Evolutionary conservation across 148 eudicot species (phyloP), one percentile per base, ranked within the genome.

Genomic region (Arctostaphylos glauca): DNA sequence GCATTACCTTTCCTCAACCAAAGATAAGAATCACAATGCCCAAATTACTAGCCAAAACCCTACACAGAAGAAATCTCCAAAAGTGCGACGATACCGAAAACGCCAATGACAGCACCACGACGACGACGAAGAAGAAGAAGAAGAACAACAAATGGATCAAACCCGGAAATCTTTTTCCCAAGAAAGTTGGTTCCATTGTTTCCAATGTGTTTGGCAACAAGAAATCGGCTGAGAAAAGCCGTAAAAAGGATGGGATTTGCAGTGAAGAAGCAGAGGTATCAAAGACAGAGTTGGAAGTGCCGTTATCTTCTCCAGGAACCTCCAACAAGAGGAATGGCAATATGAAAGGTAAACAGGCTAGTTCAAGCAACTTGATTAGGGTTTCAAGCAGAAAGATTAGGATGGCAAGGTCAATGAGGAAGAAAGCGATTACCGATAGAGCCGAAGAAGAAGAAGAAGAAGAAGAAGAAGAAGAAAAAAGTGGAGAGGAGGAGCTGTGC

Each of bases 401-500:
- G 70, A 66, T 54, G 67, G 76, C 2, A 5, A 43, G 56, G 68
- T 75, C 80, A 31, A 53, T 12, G 31, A 81, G 77, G 16, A 52
- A 74, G 78, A 79, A 66, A 44, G 73, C 56, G 44, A 59, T 31
- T 4, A 7, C 2, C 74, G 19, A 68, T 31, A 3, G 19, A 14
- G 47, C 8, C 0, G 47, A 31, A 3, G 46, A 31, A 31, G 23
- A 31, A 12, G 46, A 31, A 67, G 14, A 67, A 2, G 72, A 31
- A 67, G 16, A 23, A 46, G 76, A 75, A 81, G 82, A 81, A 43
- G 86, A 81, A 74, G 9, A 83, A 47, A 84, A 85, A 59, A 44
- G 73, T 47, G 81, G 85, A n/a, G 68, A 76, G n/a, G 64, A 77
- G 31, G 92, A 86, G 18, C 87, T 91, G 25, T 92, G 97, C 89